Evolutionary conservation across 1,284 basidiomycete species (phyloP).

Genomic region (Rhodotorula sp.): DNA sequence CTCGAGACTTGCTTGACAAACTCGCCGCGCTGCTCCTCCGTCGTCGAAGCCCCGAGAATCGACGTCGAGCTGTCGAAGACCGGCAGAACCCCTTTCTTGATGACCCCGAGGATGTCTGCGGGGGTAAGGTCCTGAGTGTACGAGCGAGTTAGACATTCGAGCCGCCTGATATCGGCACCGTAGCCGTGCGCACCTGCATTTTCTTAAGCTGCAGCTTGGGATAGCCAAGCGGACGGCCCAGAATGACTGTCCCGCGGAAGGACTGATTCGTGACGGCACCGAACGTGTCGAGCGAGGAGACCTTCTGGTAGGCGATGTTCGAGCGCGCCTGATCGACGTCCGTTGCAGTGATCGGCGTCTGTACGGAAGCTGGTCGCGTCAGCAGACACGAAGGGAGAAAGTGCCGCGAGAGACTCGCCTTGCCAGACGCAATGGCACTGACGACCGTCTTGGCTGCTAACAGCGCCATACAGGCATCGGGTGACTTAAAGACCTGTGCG

Average conservation of each 20-base stretch:
- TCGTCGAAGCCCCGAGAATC: constrained; percentile 76
- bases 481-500: constrained; percentile 61
- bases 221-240: constrained; percentile 70
- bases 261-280: constrained; percentile 74
- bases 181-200: constrained; percentile 55
- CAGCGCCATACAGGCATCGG: constrained; percentile 80
- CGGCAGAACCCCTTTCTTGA: constrained; percentile 77
- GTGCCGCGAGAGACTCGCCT: constrained; percentile 53
- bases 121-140: constrained; percentile 65
- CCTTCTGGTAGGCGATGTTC: constrained; percentile 77
- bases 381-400: too few relatives aligned
- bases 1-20: neutral
- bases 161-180: neutral
- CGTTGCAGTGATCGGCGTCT: constrained; percentile 70
- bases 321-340: constrained; percentile 90
- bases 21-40: constrained; percentile 62
- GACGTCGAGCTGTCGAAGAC: constrained; percentile 77
- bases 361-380: neutral
- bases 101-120: constrained; percentile 67
- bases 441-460: constrained; percentile 64
- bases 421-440: constrained; percentile 39
- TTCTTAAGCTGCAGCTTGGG: constrained; percentile 71
- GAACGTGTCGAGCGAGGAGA: constrained; percentile 76
- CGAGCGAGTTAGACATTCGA: neutral
- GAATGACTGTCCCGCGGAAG: constrained; percentile 74